Evolutionary conservation across 164 flowering plant species (phyloP), one percentile per base, ranked within the genome.

Genomic region (Brasenia schreberi): DNA sequence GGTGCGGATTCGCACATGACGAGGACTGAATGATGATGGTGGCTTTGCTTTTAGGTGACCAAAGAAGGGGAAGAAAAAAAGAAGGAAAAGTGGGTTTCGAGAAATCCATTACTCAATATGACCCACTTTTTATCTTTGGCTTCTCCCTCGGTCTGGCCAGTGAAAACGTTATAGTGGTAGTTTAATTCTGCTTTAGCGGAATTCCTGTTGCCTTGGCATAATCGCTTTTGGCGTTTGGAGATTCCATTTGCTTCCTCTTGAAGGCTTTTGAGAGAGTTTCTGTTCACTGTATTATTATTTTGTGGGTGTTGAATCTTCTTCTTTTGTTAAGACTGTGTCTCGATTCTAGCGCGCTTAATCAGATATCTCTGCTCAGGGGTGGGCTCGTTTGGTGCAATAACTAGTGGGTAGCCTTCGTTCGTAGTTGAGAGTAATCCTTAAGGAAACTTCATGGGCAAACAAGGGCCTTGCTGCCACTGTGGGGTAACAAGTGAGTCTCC

Each of bases 391-490:
- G 56, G 56, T 49, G 56, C 56, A 49, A 49, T 49, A 5, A 49
- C 9, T 49, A 49, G 56, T 49, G 56, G 12, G 56, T 14, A 49
- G 56, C 3, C 56, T 49, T 49, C 56, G 12, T 49, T 9, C 56
- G 56, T 49, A 5, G 56, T 49, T 9, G 16, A 14, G 16, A 49
- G 56, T 14, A 49, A 9, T 49, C 9, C 56, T 14, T 9, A 9
- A 49, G 56, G 10, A 33, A 49, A 2, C 56, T 9, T 49, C 56
- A 77, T 77, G 80, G 73, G 69, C 33, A 77, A 74, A 70, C 64
- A 70, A 65, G 80, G 80, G 17, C 80, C 80, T 64, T 77, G 80
- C 66, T 66, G 58, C 63, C 77, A 77, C 56, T 77, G 80, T 72
- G 80, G 80, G 23, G 67, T 67, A 63, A 58, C 62, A 49, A 44